Evolutionary conservation across 768 basidiomycete species (phyloP).

Genomic region (Hygrocybe punicea): DNA sequence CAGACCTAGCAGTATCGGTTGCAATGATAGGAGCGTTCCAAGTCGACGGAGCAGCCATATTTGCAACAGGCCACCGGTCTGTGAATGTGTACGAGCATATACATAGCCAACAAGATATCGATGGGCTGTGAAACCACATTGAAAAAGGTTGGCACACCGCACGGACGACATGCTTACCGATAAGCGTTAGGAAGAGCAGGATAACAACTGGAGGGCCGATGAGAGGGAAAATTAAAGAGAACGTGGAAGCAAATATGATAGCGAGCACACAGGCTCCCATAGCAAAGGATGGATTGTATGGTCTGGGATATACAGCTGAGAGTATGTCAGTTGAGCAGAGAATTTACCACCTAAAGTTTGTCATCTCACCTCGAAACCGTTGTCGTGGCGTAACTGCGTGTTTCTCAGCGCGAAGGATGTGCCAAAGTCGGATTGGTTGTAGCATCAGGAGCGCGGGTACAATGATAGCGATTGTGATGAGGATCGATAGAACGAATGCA

Average conservation of each 20-base stretch:
- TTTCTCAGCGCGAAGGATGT: constrained; percentile 51
- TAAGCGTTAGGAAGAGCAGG: constrained; percentile 59
- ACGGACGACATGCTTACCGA: constrained; percentile 45
- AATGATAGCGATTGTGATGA: constrained; percentile 65
- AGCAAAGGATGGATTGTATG: constrained; percentile 67
- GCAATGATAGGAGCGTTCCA: constrained; percentile 65
- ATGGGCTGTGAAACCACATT: constrained; percentile 49
- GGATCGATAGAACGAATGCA: constrained; percentile 52
- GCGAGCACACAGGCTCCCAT: constrained; percentile 64
- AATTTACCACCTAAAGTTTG: constrained; percentile 4
- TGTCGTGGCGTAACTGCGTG: constrained; percentile 72
- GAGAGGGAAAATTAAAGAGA: constrained; percentile 73
- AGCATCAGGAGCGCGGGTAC: constrained; percentile 68
- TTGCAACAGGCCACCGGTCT: constrained; percentile 71
- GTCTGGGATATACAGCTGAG: constrained; percentile 64
- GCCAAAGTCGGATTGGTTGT: constrained; percentile 65
- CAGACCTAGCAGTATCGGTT: constrained; percentile 72
- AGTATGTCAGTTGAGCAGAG: constrained; percentile 6
- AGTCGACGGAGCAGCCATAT: constrained; percentile 74
- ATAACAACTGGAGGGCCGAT: constrained; percentile 68
- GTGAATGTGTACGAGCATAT: constrained; percentile 66
- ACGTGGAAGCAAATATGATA: constrained; percentile 68
- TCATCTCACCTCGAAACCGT: constrained; percentile 64
- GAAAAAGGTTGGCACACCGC: neutral
- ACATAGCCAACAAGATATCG: constrained; percentile 78